Evolutionary conservation across 2,329 filamentous ascomycete genomes (phyloP), one percentile per base, ranked within the genome.

Genomic region (Colletotrichum karsti): DNA sequence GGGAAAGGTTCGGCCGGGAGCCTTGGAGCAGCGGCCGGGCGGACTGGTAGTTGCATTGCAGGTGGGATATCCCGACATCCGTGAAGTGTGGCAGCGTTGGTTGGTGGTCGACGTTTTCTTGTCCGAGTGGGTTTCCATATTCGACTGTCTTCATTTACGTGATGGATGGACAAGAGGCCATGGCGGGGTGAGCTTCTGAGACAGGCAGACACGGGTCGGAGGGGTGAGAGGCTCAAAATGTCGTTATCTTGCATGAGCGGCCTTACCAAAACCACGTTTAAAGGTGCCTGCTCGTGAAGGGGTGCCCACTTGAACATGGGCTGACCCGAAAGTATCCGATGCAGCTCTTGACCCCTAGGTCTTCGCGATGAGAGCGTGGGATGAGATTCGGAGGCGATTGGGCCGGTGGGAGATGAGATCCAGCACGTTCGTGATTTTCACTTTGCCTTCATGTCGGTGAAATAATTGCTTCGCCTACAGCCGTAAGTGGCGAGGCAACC

Each of bases 191-290:
- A 46, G 5, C 35, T 39, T 30, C 10, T n/a, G 60, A 30, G 44
- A 51, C 26, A 42, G 26, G 24, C 13, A 53, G 64, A 46, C 24
- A 12, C 35, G 28, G 9, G 7, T 39, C 41, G 44, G 24, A 22
- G 28, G 50, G 30, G 26, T 37, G 42, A 67, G 53, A 63, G 44
- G 59, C 46, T 57, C 59, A 13, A 63, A 39, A 53, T 54, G 60
- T 44, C 46, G 65, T 65, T 67, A 67, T 64, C 65, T 64, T 48
- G 65, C 65, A 67, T 63, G 44, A 63, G 26, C 13, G 24, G 20
- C 26, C 50, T 8, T 26, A 22, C 33, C 53, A 30, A 15, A 44
- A 64, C 26, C 33, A 24, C 53, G 53, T 56, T 53, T 44, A 33
- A 53, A 67, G 44, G 22, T 56, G 54, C 65, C 37, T 58, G 60